These are phyloP conservation scores for Tripidium arundinaceum DNA, from an alignment of 202 grass and related monocot species.

Conservation along the genomic window DNA sequence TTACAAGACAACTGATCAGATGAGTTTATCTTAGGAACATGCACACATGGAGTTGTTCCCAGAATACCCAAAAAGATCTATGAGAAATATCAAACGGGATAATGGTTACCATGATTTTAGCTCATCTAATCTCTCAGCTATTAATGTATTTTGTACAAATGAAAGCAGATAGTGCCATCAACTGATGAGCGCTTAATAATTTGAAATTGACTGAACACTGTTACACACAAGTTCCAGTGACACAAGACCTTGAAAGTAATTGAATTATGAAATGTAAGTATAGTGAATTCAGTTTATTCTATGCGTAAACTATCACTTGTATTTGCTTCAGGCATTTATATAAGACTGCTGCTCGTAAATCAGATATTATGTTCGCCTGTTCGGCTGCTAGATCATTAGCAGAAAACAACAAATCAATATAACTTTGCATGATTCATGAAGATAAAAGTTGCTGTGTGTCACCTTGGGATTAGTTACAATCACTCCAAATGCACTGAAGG, in stretches of 20 bases:
- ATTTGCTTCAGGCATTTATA: neutral
- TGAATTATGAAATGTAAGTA: neutral
- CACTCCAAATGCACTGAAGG: constrained; percentile 96
- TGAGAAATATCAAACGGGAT: neutral
- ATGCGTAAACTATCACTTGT: neutral
- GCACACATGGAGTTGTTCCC: neutral
- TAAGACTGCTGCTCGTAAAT: too few species aligned
- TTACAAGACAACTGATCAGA: neutral
- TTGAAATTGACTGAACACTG: neutral
- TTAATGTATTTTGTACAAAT: neutral
- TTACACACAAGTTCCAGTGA: neutral
- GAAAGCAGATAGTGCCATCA: neutral
- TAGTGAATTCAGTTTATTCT: neutral
- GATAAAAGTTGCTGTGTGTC: constrained; percentile 12
- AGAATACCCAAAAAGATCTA: neutral
- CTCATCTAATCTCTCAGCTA: neutral
- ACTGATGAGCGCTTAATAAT: neutral
- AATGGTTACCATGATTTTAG: neutral
- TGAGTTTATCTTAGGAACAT: constrained; percentile 12
- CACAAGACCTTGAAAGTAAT: neutral
- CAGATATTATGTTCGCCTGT: too few species aligned
- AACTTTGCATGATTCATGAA: neutral
- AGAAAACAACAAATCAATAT: neutral
- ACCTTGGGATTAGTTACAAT: constrained; percentile 99
- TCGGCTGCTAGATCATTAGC: neutral